Base-by-base conservation (phyloP, 1,284 basidiomycete species). In the Flammula alnicola region DNA sequence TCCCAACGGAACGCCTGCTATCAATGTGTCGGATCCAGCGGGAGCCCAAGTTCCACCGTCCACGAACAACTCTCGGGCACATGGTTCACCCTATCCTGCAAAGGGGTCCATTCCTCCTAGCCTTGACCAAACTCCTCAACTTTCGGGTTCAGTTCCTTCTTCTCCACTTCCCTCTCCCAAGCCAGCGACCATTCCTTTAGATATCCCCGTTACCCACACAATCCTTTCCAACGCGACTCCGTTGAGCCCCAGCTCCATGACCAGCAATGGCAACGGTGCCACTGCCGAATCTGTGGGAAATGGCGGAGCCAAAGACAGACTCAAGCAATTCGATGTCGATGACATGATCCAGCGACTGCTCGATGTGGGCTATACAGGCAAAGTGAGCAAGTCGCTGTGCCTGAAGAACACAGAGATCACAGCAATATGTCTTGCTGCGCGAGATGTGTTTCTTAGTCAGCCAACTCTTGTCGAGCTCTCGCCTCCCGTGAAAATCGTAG, bases 401-500 rank as follows among this genome's bases (percentile, higher is more conserved):
- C 79, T 99, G 59, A 99, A 99, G 80, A 98, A 98, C 68, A 84
- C 88, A 25, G 97, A 99, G 75, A 98, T 99, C 65, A 89, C 88
- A 12, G 88, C 92, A 32, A 91, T 99, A 54, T 99, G 97, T 71
- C 86, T 92, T 58, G 93, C 96, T n/a, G 96, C 95, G 17, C 86
- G 96, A 48, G 97, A 99, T 60, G 92, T 99, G 44, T 96, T 99
- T 69, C 85, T 99, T 57, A 88, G 83, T 62, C 97, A 99, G 70
- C 97, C 97, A 7, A 98, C 97, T 1, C 84, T 99, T 54, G 92
- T 99, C 66, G 97, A 99, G 73, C 83, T 99, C 42, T 94, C 91
- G 17, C 97, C 97, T 6, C 96, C 97, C 8, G 97, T 99, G 63
- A 99, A 99, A 81, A 98, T 99, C 58, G 96, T 99, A 11, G 97